A percentile compares a stretch with the other conserved stretches of the same genome.
Conservation (phyloP, 345 rosid genomes). For the Arabidopsis arenosa region DNA sequence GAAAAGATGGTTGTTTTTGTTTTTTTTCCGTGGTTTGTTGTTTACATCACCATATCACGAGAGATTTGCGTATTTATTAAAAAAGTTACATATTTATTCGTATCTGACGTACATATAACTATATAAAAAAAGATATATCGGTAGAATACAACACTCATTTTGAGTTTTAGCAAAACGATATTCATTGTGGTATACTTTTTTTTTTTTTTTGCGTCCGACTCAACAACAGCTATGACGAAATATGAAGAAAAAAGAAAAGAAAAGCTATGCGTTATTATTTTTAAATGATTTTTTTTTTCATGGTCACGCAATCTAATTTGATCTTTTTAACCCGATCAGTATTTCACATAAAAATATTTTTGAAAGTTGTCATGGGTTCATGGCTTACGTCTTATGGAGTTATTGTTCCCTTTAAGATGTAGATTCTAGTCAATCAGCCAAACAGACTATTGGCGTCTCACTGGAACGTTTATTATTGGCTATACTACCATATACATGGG, state of each 20-base stretch:
- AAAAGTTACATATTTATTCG: not conserved
- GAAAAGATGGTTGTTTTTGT: not conserved
- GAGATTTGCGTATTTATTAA: not conserved
- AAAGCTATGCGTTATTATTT: not conserved
- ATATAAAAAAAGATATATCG: no score
- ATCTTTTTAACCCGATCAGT: not conserved
- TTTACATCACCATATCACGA: slow-evolving; percentile 16
- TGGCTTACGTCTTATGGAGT: slow-evolving; percentile 2
- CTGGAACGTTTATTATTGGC: slow-evolving; percentile 1
- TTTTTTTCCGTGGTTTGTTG: not conserved
- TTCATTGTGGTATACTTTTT: not conserved
- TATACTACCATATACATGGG: slow-evolving; percentile 5
- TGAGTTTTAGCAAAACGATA: slow-evolving; percentile 10
- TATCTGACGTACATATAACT: not conserved
- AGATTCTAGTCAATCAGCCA: not conserved
- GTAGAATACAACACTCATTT: no score
- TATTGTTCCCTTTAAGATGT: not conserved
- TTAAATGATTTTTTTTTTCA: no score
- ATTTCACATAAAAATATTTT: not conserved
- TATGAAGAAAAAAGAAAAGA: no score
- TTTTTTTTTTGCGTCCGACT: not conserved
- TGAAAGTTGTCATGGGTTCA: not conserved
- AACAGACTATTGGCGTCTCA: not conserved
- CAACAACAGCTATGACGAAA: not conserved
- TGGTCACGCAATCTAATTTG: not conserved